These are phyloP conservation scores for Venturia carpophila DNA, from an alignment of 2,329 filamentous ascomycete genomes.

Conservation along the genomic window DNA sequence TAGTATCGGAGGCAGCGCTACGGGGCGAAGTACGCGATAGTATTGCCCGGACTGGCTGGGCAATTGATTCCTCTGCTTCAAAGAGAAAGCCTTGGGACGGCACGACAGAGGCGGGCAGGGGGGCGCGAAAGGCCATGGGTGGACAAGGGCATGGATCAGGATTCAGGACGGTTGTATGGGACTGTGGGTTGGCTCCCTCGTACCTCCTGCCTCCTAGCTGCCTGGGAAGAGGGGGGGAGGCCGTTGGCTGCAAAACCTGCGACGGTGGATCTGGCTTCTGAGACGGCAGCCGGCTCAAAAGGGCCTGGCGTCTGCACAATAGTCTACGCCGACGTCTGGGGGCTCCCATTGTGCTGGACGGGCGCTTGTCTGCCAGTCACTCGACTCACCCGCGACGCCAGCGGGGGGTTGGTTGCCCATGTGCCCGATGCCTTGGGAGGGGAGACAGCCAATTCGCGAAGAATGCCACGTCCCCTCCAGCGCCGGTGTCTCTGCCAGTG, in stretches of 20 bases:
- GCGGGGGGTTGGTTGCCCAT: background rate
- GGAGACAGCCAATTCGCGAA: too few species aligned
- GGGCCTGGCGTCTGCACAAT: background rate
- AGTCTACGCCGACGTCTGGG: constrained; percentile 1
- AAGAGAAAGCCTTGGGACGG: background rate
- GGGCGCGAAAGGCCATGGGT: too few species aligned
- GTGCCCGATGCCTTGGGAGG: background rate
- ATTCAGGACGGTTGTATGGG: background rate
- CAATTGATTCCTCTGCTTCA: constrained; percentile 1
- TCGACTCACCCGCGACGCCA: background rate
- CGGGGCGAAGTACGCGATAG: background rate
- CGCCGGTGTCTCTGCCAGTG: too few species aligned
- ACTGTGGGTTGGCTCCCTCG: too few species aligned
- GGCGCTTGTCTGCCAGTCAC: background rate
- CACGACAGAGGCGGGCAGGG: background rate
- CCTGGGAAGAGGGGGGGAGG: background rate
- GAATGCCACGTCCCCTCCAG: too few species aligned
- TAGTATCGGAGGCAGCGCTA: too few species aligned
- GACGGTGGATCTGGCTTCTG: constrained; percentile 10
- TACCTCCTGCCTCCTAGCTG: too few species aligned
- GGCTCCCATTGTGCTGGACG: background rate
- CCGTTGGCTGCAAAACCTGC: background rate
- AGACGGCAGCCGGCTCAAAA: background rate
- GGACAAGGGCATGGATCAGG: background rate
- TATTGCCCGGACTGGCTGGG: background rate